Percentiles rank a stretch among this genome's conserved stretches.
These are phyloP conservation scores for Alnus glutinosa DNA, from an alignment of 306 rosid species.

Conservation along the genomic window DNA sequence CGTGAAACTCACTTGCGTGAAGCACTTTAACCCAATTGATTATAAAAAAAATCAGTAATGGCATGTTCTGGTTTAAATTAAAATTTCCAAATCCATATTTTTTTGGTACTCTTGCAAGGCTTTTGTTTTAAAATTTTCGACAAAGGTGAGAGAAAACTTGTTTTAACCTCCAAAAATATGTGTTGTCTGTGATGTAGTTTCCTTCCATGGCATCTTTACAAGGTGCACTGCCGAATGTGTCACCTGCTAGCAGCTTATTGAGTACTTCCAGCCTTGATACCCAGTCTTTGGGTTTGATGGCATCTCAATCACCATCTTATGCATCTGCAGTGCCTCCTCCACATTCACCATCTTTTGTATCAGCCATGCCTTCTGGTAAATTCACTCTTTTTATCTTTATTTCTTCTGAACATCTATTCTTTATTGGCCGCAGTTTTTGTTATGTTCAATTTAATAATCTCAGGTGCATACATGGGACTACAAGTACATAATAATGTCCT, in stretches of 20 bases:
- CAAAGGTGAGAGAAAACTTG: background rate
- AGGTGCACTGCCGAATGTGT: constrained; percentile 31
- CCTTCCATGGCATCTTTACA: constrained; percentile 44
- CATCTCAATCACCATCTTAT: constrained; percentile 40
- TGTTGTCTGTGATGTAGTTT: constrained; percentile 38
- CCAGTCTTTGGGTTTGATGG: constrained; percentile 34
- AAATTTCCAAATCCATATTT: background rate
- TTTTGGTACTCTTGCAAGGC: background rate
- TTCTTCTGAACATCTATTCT: constrained; percentile 9
- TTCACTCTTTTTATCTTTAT: constrained; percentile 28
- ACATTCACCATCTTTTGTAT: constrained; percentile 27
- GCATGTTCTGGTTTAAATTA: background rate
- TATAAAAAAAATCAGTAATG: background rate
- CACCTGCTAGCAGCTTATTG: constrained; percentile 38
- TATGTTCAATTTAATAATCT: constrained; percentile 30
- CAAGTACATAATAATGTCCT: constrained; percentile 41
- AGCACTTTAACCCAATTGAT: background rate
- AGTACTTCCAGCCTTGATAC: constrained; percentile 46
- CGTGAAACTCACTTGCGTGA: background rate
- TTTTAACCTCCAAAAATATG: constrained; percentile 14
- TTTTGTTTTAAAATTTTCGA: constrained; percentile 6
- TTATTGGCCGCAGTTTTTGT: constrained; percentile 16
- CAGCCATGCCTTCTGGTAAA: constrained; percentile 45
- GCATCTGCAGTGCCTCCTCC: constrained; percentile 32
- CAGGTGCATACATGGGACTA: constrained; percentile 54